A percentile compares a stretch with the other conserved stretches of the same genome.
Evolutionary conservation across 192 early-diverging fungal species (phyloP).

Genomic region (Pilobolus umbonatus): DNA sequence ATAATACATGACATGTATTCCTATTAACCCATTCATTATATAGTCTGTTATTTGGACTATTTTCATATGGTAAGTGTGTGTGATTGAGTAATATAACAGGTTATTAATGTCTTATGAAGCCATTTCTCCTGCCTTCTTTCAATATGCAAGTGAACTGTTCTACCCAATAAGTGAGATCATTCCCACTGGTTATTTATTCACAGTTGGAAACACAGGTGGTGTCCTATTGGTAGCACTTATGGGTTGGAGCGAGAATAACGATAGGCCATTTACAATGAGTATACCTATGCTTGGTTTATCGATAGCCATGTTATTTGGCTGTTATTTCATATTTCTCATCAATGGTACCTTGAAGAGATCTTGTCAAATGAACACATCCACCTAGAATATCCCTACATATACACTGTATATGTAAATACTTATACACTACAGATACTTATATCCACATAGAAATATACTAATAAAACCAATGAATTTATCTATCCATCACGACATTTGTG

Average conservation of each 20-base stretch:
- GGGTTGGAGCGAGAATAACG: constrained; percentile 30
- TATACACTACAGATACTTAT: too few species aligned
- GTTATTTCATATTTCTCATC: constrained; percentile 7
- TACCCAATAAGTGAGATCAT: constrained; percentile 38
- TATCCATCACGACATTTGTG: too few species aligned
- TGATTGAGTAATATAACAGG: background rate
- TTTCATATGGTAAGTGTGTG: constrained; percentile 37
- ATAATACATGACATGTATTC: constrained; percentile 12
- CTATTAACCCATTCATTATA: background rate
- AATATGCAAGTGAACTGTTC: constrained; percentile 37
- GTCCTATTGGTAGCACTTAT: constrained; percentile 31
- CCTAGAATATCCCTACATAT: too few species aligned
- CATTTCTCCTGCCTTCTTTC: constrained; percentile 36
- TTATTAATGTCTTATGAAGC: constrained; percentile 22
- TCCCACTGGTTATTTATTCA: constrained; percentile 36
- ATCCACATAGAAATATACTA: too few species aligned
- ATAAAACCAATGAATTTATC: too few species aligned
- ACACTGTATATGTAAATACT: too few species aligned
- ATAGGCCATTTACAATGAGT: constrained; percentile 35
- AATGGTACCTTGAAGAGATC: constrained; percentile 25
- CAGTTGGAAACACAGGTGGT: constrained; percentile 31
- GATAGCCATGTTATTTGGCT: constrained; percentile 10
- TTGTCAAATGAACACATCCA: too few species aligned
- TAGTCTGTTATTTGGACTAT: constrained; percentile 35
- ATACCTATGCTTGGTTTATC: constrained; percentile 22